These are phyloP conservation scores for Aspergillus jensenii DNA, from an alignment of 2,329 filamentous ascomycete species.

Conservation along the genomic window DNA sequence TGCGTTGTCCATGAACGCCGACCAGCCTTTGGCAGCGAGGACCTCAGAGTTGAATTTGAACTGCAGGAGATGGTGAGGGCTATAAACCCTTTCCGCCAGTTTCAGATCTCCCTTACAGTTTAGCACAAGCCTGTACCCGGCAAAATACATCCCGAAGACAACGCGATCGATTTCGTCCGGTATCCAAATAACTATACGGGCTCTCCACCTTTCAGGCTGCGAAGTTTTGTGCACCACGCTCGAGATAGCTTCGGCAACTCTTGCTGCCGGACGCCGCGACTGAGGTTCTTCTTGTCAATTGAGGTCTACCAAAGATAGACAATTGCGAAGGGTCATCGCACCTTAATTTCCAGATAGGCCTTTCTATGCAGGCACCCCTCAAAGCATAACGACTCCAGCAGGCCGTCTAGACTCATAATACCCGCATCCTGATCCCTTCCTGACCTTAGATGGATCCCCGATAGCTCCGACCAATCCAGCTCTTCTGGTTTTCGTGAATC, in stretches of 20 bases:
- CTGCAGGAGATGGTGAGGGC: not conserved
- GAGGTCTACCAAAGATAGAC: not conserved
- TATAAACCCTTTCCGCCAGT: no score
- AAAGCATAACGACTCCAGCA: not conserved
- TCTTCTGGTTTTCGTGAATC: not conserved
- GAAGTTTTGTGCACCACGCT: not conserved
- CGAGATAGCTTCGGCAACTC: not conserved
- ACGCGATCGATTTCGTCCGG: not conserved
- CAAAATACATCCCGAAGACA: not conserved
- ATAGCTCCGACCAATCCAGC: not conserved
- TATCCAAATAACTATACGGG: not conserved
- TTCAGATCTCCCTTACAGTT: not conserved
- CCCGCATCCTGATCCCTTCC: not conserved
- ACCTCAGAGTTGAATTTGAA: not conserved
- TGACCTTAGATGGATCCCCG: not conserved
- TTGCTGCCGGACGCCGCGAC: not conserved
- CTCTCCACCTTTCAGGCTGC: not conserved
- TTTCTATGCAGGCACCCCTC: not conserved
- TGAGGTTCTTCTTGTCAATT: not conserved
- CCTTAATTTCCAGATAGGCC: not conserved
- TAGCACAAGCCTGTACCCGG: not conserved
- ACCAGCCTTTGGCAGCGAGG: not conserved
- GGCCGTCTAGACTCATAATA: not conserved
- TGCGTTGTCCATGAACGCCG: not conserved
- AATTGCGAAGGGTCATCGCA: not conserved